phyloP scores from a whole-genome alignment of 495 filamentous ascomycete genomes.

The Daldinia caldariorum region DNA sequence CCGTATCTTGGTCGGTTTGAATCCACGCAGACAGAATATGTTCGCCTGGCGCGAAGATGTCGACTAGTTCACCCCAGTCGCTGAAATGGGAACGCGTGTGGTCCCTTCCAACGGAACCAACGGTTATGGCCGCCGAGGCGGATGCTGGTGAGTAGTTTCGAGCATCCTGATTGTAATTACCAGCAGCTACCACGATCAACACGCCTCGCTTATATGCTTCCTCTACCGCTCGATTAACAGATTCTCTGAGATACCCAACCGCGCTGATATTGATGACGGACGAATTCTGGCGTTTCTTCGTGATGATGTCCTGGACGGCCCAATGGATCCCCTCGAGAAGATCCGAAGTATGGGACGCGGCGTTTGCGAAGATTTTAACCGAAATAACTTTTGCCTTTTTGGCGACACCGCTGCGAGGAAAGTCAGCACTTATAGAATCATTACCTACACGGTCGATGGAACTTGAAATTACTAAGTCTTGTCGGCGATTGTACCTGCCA shows the following conservation, averaged over 20 bases:
- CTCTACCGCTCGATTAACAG: conserved; percentile 61
- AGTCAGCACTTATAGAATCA: conserved; percentile 12
- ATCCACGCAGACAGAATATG: conserved; percentile 62
- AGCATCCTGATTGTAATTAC: conserved; percentile 57
- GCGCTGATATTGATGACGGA: conserved; percentile 60
- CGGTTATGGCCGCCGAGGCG: conserved; percentile 63
- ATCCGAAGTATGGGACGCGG: conserved; percentile 54
- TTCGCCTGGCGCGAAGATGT: conserved; percentile 69
- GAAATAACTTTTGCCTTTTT: conserved; percentile 69
- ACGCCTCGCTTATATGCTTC: conserved; percentile 58
- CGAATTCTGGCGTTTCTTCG: conserved; percentile 44
- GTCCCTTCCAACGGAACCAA: conserved; percentile 60
- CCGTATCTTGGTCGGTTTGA: conserved; percentile 50
- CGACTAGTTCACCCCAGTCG: conserved; percentile 67
- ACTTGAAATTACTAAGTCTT: conserved; percentile 36
- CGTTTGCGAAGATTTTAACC: conserved; percentile 66
- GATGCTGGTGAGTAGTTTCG: conserved; percentile 62
- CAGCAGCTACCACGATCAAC: conserved; percentile 61
- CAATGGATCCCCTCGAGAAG: conserved; percentile 67
- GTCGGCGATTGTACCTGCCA: conserved; percentile 67
- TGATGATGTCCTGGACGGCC: conserved; percentile 58
- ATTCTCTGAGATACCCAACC: conserved; percentile 58
- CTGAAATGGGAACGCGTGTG: conserved; percentile 63
- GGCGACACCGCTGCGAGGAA: conserved; percentile 59
- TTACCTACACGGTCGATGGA: not conserved